These are phyloP conservation scores for Penicillium sp. DNA, from an alignment of 2,329 filamentous ascomycete species.

Conservation along the genomic window DNA sequence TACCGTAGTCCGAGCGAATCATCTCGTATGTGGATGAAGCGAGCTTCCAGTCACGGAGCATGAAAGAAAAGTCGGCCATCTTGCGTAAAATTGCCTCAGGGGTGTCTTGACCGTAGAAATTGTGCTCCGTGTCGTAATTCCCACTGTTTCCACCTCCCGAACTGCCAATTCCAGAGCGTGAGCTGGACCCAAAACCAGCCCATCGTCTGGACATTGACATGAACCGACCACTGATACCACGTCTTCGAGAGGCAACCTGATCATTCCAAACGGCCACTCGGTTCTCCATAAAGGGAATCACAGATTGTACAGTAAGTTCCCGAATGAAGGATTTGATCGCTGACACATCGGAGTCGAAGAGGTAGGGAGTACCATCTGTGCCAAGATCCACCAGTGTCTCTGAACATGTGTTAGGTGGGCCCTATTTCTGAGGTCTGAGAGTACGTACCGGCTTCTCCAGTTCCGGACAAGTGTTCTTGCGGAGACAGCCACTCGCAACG, in stretches of 20 bases:
- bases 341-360: slow-evolving; percentile 89
- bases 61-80: slow-evolving; percentile 91
- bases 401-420: slow-evolving; percentile 19
- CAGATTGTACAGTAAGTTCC: slow-evolving; percentile 92
- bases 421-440: too few relatives aligned
- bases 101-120: slow-evolving; percentile 80
- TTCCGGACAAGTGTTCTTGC: slow-evolving; percentile 76
- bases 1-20: slow-evolving; percentile 81
- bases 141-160: slow-evolving; percentile 45
- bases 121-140: slow-evolving; percentile 76
- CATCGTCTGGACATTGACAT: slow-evolving; percentile 91
- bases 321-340: slow-evolving; percentile 87
- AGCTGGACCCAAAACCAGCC: slow-evolving; percentile 73
- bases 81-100: slow-evolving; percentile 92
- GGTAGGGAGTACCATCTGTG: slow-evolving; percentile 68
- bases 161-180: slow-evolving; percentile 58
- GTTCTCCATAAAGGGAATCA: slow-evolving; percentile 95
- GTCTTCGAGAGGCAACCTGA: slow-evolving; percentile 85
- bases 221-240: slow-evolving; percentile 88
- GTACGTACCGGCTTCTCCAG: slow-evolving; percentile 61
- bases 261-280: slow-evolving; percentile 93
- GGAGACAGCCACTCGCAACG: slow-evolving; percentile 88
- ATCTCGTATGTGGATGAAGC: slow-evolving; percentile 91
- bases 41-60: slow-evolving; percentile 94
- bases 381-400: slow-evolving; percentile 60